phyloP scores from a whole-genome alignment of 257 asterid genomes.

The Galeopsis tetrahit region DNA sequence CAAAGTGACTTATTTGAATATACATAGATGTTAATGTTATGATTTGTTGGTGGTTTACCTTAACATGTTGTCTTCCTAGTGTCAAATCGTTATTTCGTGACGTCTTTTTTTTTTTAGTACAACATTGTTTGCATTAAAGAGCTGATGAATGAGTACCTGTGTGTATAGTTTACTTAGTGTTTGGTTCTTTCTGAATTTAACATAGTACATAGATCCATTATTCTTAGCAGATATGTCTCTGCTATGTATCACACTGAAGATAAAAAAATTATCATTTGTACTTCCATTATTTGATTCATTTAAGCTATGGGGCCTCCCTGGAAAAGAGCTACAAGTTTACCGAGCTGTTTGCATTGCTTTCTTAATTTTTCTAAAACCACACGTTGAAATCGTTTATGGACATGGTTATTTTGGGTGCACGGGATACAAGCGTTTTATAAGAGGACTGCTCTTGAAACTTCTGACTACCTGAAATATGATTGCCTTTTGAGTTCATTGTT shows the following conservation, averaged over 20 bases:
- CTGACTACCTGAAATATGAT: slow-evolving; percentile 86
- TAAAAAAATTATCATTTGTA: neutral
- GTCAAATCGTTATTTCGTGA: neutral
- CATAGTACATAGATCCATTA: no score
- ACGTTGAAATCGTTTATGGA: neutral
- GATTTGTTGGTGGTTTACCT: neutral
- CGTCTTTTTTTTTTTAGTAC: neutral
- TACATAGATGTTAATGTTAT: neutral
- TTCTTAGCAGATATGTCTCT: neutral
- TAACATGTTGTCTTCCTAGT: neutral
- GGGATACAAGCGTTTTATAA: slow-evolving; percentile 42
- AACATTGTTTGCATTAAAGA: neutral
- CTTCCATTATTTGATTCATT: neutral
- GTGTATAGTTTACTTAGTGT: neutral
- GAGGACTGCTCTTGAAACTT: slow-evolving; percentile 73
- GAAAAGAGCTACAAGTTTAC: no score
- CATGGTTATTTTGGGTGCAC: slow-evolving; percentile 46
- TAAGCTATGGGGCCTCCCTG: neutral
- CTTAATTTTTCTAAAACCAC: neutral
- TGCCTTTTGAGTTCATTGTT: slow-evolving; percentile 85
- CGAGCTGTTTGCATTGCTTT: no score
- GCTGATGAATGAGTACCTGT: neutral
- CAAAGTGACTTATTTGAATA: neutral
- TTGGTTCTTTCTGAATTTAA: neutral
- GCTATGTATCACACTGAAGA: neutral